Base-by-base conservation (phyloP, 805 yeast genomes). In the Lachancea cidri region DNA sequence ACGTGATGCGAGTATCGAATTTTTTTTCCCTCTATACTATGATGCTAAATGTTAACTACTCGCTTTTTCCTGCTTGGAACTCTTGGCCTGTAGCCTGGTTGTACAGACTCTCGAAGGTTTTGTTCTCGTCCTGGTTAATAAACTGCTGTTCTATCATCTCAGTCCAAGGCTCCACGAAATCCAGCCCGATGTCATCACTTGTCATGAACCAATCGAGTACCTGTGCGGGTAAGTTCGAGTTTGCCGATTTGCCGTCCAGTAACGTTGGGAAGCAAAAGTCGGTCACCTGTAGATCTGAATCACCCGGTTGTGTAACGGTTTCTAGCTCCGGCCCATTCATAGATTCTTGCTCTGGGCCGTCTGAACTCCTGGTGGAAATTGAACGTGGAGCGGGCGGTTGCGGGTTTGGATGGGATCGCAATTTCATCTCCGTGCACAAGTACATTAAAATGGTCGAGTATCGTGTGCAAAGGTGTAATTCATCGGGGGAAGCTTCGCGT, bases 401-500 rank as follows among this genome's bases (percentile, higher is more conserved):
- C 16, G 50, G 33, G 34, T 39, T 49, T 5, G 57, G 43, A 17
- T 51, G 68, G 7, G 68, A 55, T 18, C 71, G 68, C 13, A 74
- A 67, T 53, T 76, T 81, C 79, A 84, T 78, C 57, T 85, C 87
- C 3, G 85, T 76, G 47, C 87, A 83, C 33, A 86, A 66, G 52
- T 79, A 85, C 79, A 83, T 73, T 52, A 86, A 64, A 38, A 84
- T 83, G 11, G 85, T 82, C 9, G 88, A 80, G 55, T 86, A 86
- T 36, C 94, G 66, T 0, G 86, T 78, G 58, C 94, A 83, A 24
- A 88, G 67, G 65, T 88, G 96, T 30, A 88, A 67, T 48, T 86
- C 94, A 63, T 88, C 96, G 0, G 96, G 96, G 1, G 95, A 76
- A 18, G 95, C 83, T 52, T 85, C 94, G 42, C 87, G 64, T 29